phyloP scores from a whole-genome alignment of 345 rosid genomes.

The Corymbia maculata region DNA sequence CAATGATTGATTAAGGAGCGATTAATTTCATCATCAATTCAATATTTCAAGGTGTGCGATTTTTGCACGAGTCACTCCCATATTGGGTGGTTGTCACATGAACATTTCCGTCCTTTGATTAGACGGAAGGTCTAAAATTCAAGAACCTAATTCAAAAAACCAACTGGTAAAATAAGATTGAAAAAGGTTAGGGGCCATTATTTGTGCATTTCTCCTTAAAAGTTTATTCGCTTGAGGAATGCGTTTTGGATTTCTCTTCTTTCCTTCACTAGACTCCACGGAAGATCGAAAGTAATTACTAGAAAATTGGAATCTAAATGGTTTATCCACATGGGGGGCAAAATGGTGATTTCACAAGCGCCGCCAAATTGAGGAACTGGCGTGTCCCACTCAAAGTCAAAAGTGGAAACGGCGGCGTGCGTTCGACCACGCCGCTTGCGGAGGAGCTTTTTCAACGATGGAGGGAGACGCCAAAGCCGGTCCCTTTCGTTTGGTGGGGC shows the following conservation, averaged over 20 bases:
- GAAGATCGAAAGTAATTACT: fast-evolving
- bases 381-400: background rate
- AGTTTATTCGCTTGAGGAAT: background rate
- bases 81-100: fast-evolving
- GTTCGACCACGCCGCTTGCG: fast-evolving
- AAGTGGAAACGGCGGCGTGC: background rate
- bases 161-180: background rate
- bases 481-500: background rate
- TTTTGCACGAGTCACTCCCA: background rate
- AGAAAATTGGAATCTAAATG: background rate
- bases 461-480: background rate
- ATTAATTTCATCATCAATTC: background rate
- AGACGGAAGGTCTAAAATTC: background rate
- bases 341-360: background rate
- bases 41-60: background rate
- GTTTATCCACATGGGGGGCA: background rate
- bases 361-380: background rate
- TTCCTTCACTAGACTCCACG: background rate
- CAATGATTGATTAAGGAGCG: background rate
- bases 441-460: background rate
- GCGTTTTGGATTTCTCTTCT: background rate
- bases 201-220: background rate
- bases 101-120: background rate
- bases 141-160: background rate
- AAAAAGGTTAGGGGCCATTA: background rate